Base-by-base conservation (phyloP, 306 rosid genomes). In the Quercus alba region DNA sequence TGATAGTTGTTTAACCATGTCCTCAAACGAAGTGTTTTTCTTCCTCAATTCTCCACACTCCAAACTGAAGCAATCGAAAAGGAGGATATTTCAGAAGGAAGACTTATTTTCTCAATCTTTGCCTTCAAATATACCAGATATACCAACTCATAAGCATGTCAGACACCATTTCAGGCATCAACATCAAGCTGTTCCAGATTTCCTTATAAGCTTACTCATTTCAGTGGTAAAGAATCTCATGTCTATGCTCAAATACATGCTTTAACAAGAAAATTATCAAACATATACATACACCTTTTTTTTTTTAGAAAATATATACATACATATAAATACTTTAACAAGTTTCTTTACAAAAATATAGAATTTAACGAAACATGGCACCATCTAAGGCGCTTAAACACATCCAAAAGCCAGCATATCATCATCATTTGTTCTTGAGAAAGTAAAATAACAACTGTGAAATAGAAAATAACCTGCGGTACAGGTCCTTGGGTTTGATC, bases 401-500 rank as follows among this genome's bases (percentile, higher is more conserved):
- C 78, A 9, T 55, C 59, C 59, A 55, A 23, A 14, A 12, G 79
- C 52, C 59, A 44, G 20, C 19, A 54, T 44, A 33, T 68, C 76
- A 80, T 62, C 15, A 12, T 61, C 82, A 73, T 19, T 52, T 5
- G 41, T 51, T 26, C 73, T 59, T 57, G 62, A 41, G n/a, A 82
- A 55, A 73, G 66, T 77, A 62, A 75, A 18, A 56, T 31, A 72
- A 38, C 74, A 8, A 77, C 41, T 67, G 62, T 26, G 72, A 71
- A 70, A 82, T 64, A 41, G 74, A 77, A 71, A 80, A 66, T 81
- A 89, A 96, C 99, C 98, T 91, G 56, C 97, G 94, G 80, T 91
- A 96, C 52, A 93, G 90, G 77, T 92, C 93, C 91, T 96, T 96
- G 64, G 99, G 92, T 54, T 91, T 90, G 77, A 96, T 93, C 86